Evolutionary conservation across 331 rosid species (phyloP).

Genomic region (Malus hybrid): DNA sequence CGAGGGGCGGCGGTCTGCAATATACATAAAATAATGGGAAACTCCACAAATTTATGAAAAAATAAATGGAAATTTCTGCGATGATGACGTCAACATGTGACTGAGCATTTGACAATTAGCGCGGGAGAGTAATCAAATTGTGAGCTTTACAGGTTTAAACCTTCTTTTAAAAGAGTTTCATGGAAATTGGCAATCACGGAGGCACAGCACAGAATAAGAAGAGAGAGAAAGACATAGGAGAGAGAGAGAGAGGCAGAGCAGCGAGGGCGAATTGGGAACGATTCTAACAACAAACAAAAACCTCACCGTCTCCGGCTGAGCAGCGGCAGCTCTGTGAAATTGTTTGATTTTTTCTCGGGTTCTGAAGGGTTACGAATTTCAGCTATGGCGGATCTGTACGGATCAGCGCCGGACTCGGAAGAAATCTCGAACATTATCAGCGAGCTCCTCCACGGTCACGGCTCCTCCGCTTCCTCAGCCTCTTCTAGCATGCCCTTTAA

Average conservation of each 20-base stretch:
- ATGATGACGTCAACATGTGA: background rate
- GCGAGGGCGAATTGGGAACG: background rate
- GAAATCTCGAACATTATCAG: constrained; percentile 53
- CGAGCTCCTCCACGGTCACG: constrained; percentile 40
- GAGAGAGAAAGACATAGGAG: background rate
- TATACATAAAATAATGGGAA: background rate
- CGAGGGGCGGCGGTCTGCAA: no score
- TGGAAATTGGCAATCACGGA: background rate
- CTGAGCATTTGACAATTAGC: constrained; percentile 14
- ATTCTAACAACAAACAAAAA: background rate
- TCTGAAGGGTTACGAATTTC: background rate
- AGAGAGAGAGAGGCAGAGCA: no score
- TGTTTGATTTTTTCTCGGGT: background rate
- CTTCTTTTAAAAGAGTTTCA: background rate
- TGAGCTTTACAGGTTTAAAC: constrained; percentile 7
- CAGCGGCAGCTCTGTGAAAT: background rate
- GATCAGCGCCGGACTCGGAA: constrained; percentile 44
- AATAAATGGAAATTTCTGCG: background rate
- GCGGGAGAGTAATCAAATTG: constrained; percentile 45
- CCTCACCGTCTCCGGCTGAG: background rate
- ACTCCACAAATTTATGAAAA: background rate
- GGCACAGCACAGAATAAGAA: background rate
- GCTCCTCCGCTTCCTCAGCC: constrained; percentile 13
- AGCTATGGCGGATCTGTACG: constrained; percentile 44
- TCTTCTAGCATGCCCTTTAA: constrained; percentile 26